A percentile compares a stretch with the other conserved stretches of the same genome.
phyloP scores from a whole-genome alignment of 2,329 filamentous ascomycete species.

The Neofusicoccum ribis region DNA sequence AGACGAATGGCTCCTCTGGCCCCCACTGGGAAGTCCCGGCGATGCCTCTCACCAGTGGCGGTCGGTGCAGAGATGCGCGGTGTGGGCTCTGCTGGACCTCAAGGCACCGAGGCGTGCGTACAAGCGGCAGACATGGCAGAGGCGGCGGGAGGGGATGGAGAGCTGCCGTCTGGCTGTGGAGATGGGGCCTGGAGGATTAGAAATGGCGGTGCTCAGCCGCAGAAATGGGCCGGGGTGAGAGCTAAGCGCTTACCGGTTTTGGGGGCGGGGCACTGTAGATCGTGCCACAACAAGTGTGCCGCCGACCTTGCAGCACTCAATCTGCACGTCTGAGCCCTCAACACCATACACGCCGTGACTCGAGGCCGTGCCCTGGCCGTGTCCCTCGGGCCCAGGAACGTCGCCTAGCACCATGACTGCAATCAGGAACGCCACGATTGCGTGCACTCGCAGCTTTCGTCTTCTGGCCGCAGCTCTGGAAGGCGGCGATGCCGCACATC shows the following conservation, averaged over 20 bases:
- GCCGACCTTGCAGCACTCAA: not conserved
- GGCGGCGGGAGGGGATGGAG: too few species aligned
- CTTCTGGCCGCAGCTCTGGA: conserved; percentile 26
- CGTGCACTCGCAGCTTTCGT: conserved; percentile 34
- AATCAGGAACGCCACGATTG: conserved; percentile 33
- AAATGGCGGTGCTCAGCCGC: conserved; percentile 4
- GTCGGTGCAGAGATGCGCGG: not conserved
- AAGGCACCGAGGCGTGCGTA: not conserved
- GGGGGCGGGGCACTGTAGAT: conserved; percentile 1
- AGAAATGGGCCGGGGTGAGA: not conserved
- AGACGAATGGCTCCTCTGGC: not conserved
- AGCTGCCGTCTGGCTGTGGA: not conserved
- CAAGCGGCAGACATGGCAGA: too few species aligned
- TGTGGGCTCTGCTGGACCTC: not conserved
- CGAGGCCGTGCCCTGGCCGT: not conserved
- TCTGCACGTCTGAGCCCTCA: not conserved
- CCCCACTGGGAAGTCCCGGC: not conserved
- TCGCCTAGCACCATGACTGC: conserved; percentile 21
- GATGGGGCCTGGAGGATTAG: not conserved
- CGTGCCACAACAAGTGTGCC: not conserved
- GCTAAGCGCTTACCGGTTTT: not conserved
- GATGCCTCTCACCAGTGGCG: not conserved
- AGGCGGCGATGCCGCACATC: conserved; percentile 22
- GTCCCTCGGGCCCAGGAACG: not conserved
- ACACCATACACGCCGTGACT: too few species aligned